phyloP scores from a whole-genome alignment of 805 yeast genomes.

The Starmerella bombi region DNA sequence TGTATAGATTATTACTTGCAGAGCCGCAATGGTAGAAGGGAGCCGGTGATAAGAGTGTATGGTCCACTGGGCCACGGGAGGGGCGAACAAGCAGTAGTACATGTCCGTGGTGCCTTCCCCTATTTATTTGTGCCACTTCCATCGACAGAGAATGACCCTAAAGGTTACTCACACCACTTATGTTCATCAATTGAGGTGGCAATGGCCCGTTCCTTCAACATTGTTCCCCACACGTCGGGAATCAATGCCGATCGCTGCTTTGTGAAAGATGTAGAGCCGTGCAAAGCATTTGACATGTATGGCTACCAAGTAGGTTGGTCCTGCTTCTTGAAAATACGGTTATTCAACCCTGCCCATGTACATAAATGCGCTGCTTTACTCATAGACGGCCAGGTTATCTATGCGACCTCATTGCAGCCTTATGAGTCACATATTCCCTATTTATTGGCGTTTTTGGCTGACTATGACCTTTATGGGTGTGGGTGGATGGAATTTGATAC shows the following conservation, averaged over 20 bases:
- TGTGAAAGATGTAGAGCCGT: slow-evolving; percentile 32
- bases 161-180: slow-evolving; percentile 15
- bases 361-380: slow-evolving; percentile 42
- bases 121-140: slow-evolving; percentile 47
- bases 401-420: slow-evolving; percentile 33
- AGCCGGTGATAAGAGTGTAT: slow-evolving; percentile 66
- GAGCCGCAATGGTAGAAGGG: slow-evolving; percentile 24
- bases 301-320: slow-evolving; percentile 61
- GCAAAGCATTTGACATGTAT: slow-evolving; percentile 70
- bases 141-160: slow-evolving; percentile 3
- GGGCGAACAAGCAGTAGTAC: slow-evolving; percentile 49
- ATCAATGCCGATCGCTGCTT: slow-evolving; percentile 18
- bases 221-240: no score
- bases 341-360: slow-evolving; percentile 49
- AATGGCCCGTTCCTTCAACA: slow-evolving; percentile 21
- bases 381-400: slow-evolving; percentile 33
- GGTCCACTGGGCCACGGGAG: slow-evolving; percentile 43
- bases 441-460: slow-evolving; percentile 62
- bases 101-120: slow-evolving; percentile 76
- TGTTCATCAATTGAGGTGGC: slow-evolving; percentile 22
- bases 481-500: slow-evolving; percentile 47
- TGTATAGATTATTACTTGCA: slow-evolving; percentile 25
- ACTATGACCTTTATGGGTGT: slow-evolving; percentile 75
- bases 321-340: slow-evolving; percentile 53
- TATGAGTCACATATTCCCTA: slow-evolving; percentile 76